Base-by-base conservation (phyloP, 768 basidiomycete genomes). In the Tulasnella calospora region DNA sequence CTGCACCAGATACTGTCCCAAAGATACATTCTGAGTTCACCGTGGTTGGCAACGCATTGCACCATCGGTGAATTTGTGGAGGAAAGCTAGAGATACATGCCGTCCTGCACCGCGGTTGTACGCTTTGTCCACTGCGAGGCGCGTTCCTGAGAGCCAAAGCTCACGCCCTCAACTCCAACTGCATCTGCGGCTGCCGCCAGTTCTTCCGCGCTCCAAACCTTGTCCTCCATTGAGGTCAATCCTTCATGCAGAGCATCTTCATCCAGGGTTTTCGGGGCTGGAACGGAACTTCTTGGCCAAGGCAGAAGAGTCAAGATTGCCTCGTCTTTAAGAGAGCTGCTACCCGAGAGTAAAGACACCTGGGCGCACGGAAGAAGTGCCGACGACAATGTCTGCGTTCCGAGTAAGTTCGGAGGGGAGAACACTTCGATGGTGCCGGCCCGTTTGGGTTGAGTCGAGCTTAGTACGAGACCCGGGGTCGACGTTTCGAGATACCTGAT, bases 331-430 rank as follows among this genome's bases (percentile, higher is more conserved):
- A 72, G 36, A 19, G 71, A 46, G 15, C 21, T 23, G n/a, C 6
- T 27, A 3, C 38, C 38, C 5, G n/a, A n/a, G 13, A 72, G 21
- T 12, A 40, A 13, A n/a, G 44, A 27, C 47, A 9, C 38, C 35
- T 75, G 74, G 15, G 74, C n/a, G 36, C 19, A 15, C 5, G 36
- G 36, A 51, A 75, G 27, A n/a, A 75, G 17, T 38, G 46, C 35
- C 10, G 74, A n/a, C 23, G 74, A 27, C 23, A 75, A 30, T 13
- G 74, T 51, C 38, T 75, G 74, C 0, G 74, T 75, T 19, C 38
- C n/a, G 51, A 75, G 74, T n/a, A 75, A 47, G 46, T 75, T 75
- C 23, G 74, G 74, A 13, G 74, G 55, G 10, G 27, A 40, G 74
- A 75, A 75, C 8, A 1, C 0, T 17, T 51, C 27, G 46, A 75